Base-by-base conservation (phyloP, 345 rosid species). In the Arabidopsis arenosa region DNA sequence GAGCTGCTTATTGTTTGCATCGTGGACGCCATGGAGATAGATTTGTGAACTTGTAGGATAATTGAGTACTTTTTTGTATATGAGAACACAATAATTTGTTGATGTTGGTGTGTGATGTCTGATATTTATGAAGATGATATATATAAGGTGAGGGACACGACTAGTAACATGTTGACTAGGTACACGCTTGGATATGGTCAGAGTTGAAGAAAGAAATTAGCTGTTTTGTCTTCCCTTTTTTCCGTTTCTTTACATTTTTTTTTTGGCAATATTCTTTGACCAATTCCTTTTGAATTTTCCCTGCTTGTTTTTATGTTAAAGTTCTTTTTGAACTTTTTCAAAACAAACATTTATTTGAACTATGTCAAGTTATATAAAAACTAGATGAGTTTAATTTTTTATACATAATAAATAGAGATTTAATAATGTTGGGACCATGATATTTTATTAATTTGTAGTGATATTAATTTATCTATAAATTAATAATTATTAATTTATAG, bases 1-100 rank as follows among this genome's bases (percentile, higher is more conserved):
- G 64, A 57, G 52, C 9, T 68, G 56, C 32, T 75, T 59, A 74
- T 68, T 68, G 5, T 52, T 9, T 39, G 5, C 54, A 52, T 59
- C 30, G 32, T 60, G 32, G 57, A 59, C 15, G 68, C 62, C 79
- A 68, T 68, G 44, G 5, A 74, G 17, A 54, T 37, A 43, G 26
- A 55, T 6, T 49, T 68, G 11, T 7, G 21, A 57, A 8, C 35
- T 15, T 57, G 3, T 17, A 9, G 7, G 15, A 2, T 8, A 37
- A 6, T 4, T 33, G 12, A 66, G 7, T 3, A 32, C 17, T 15
- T 47, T 23, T 36, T 17, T 49, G 45, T 48, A 18, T 66, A 9
- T 17, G 14, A 17, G 48, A 26, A 33, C 18, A 17, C 6, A 47
- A 66, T 18, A 10, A 49, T 49, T 48, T 64, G 41, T 45, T 7